Evolutionary conservation across 1,284 basidiomycete genomes (phyloP).

Genomic region (Cutaneotrichosporon mucoides): DNA sequence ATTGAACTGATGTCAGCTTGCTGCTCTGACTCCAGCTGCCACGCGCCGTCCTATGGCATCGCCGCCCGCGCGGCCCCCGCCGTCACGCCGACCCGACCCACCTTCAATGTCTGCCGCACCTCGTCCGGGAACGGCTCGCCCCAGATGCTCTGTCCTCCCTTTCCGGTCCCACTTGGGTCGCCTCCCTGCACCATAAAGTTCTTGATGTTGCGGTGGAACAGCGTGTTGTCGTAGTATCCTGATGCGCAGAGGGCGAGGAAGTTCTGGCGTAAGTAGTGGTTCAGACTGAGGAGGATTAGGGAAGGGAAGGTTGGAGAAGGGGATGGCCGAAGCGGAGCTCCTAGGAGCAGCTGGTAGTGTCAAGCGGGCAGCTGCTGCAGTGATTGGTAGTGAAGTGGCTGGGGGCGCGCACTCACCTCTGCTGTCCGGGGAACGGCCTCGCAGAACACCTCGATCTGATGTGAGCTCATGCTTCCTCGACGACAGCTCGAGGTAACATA

Average conservation of each 20-base stretch:
- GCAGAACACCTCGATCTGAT: conserved; percentile 91
- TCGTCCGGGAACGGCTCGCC: conserved; percentile 84
- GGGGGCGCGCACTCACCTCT: conserved; percentile 58
- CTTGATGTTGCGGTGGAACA: conserved; percentile 89
- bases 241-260: conserved; percentile 91
- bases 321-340: too few relatives aligned
- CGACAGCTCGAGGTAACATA: conserved; percentile 33
- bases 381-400: too few relatives aligned
- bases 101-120: conserved; percentile 85
- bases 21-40: too few relatives aligned
- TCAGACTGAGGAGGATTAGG: too few relatives aligned
- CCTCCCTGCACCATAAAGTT: conserved; percentile 95
- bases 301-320: too few relatives aligned
- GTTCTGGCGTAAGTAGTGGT: conserved; percentile 58
- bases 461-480: background rate
- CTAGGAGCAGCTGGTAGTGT: too few relatives aligned
- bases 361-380: too few relatives aligned
- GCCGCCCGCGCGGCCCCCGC: too few relatives aligned
- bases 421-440: conserved; percentile 90
- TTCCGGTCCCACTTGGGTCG: conserved; percentile 64
- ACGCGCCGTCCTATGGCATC: too few relatives aligned
- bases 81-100: too few relatives aligned
- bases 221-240: conserved; percentile 75
- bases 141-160: conserved; percentile 54
- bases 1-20: conserved; percentile 66